These are phyloP conservation scores for Halenospora varia DNA, from an alignment of 495 filamentous ascomycete genomes.

Conservation along the genomic window DNA sequence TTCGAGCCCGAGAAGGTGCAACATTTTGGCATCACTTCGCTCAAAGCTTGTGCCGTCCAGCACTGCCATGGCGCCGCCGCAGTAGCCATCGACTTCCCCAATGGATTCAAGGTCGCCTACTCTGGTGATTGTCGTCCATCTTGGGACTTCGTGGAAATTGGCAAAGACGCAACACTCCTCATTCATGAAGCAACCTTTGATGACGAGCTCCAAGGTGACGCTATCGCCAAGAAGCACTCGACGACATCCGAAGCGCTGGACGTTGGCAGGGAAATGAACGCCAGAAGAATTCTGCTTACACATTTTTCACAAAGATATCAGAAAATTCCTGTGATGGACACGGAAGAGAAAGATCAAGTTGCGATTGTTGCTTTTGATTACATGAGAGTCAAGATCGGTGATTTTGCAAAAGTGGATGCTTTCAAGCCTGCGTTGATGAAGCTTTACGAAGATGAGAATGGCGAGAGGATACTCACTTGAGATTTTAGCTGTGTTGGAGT, in stretches of 20 bases:
- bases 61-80: slow-evolving; percentile 82
- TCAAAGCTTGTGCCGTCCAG: slow-evolving; percentile 58
- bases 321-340: slow-evolving; percentile 62
- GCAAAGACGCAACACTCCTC: slow-evolving; percentile 69
- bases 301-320: slow-evolving; percentile 97
- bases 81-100: slow-evolving; percentile 68
- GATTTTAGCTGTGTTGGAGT: too few species aligned
- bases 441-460: slow-evolving; percentile 49
- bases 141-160: slow-evolving; percentile 61
- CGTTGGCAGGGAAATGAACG: slow-evolving; percentile 73
- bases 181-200: slow-evolving; percentile 97
- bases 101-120: slow-evolving; percentile 83
- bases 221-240: slow-evolving; percentile 82
- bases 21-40: slow-evolving; percentile 37
- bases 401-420: slow-evolving; percentile 71
- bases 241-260: slow-evolving; percentile 80
- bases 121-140: slow-evolving; percentile 90
- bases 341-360: slow-evolving; percentile 39
- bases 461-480: too few species aligned
- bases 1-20: slow-evolving; percentile 19
- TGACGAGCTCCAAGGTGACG: slow-evolving; percentile 72
- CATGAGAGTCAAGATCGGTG: slow-evolving; percentile 77
- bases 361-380: slow-evolving; percentile 84
- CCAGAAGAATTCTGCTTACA: slow-evolving; percentile 72
- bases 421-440: slow-evolving; percentile 70